Evolutionary conservation across 2,329 filamentous ascomycete genomes (phyloP), one percentile per base, ranked within the genome.

Genomic region (Neofusicoccum ribis): DNA sequence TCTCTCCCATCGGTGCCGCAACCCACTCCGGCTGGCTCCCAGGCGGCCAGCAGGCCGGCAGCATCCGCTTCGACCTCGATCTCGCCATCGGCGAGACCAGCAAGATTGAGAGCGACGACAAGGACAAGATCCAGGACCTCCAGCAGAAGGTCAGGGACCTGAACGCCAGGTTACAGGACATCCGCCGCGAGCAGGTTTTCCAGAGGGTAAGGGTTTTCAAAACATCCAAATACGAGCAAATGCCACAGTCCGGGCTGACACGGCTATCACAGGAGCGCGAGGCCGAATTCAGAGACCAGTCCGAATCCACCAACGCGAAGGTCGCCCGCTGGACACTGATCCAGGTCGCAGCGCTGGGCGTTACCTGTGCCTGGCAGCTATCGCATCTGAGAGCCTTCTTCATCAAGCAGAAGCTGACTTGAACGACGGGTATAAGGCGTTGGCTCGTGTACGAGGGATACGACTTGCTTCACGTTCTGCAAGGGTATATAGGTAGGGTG

Each of bases 391-490:
- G 95, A 71, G 91, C 91, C 52, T 99, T 99, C 86, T 99, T 99
- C 84, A 99, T 99, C 84, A 99, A 99, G 86, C 94, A 98, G 84
- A 99, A 99, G 86, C 88, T 99, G 78, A 98, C 95, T 67, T 99
- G 87, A 80, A 60, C 7, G 39, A 17, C 4, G 39, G 34, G 39
- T 39, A 31, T 34, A 37, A 17, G 59, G 34, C 46, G n/a, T 50
- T 50, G 36, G 17, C 6, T 17, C 31, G 31, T 49, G 44, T 31
- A 49, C 58, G 56, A 60, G 31, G 37, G 41, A 51, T 34, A 62
- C 47, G 59, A 62, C 59, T 41, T 41, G n/a, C 23, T 49, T 61
- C 44, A 50, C 46, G 20, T 27, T 51, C 15, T 39, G 23, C 15
- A 20, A 41, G 44, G 46, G 36, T 34, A 43, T 15, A 51, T 62